Evolutionary conservation across 208 protist species (phyloP).

Genomic region (Crithidia sp.): DNA sequence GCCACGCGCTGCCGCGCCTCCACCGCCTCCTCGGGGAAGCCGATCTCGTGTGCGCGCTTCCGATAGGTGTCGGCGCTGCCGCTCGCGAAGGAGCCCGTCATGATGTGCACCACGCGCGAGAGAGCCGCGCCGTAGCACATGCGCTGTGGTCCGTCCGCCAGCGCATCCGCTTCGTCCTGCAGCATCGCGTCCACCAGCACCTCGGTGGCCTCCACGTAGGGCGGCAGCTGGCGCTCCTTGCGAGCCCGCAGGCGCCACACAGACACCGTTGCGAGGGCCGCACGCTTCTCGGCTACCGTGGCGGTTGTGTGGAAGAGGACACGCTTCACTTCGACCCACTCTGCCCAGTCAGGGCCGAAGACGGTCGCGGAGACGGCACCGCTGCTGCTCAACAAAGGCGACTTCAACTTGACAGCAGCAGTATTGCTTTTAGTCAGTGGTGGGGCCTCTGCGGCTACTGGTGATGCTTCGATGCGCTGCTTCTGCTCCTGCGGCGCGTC

Average conservation of each 20-base stretch:
- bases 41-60: constrained; percentile 68
- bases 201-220: constrained; percentile 77
- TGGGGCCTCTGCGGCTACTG: neutral
- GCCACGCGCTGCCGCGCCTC: constrained; percentile 89
- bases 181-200: constrained; percentile 61
- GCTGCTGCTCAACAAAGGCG: constrained; percentile 11
- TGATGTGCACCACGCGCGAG: constrained; percentile 82
- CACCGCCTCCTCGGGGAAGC: constrained; percentile 85
- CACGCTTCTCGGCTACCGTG: constrained; percentile 35
- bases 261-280: constrained; percentile 43
- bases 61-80: constrained; percentile 75
- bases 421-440: neutral
- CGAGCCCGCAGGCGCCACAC: constrained; percentile 72
- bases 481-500: constrained; percentile 37
- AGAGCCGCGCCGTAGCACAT: constrained; percentile 75
- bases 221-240: constrained; percentile 55
- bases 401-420: neutral
- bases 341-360: constrained; percentile 68
- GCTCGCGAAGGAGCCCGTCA: constrained; percentile 81
- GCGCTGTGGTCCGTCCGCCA: constrained; percentile 20
- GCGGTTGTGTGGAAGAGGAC: constrained; percentile 55
- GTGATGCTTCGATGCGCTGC: neutral
- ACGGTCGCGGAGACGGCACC: constrained; percentile 39
- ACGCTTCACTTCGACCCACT: constrained; percentile 70
- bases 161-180: constrained; percentile 50